Percentiles rank a stretch among this genome's conserved stretches.
phyloP scores from a whole-genome alignment of 2,329 filamentous ascomycete genomes.

The Thelonectria discophora region DNA sequence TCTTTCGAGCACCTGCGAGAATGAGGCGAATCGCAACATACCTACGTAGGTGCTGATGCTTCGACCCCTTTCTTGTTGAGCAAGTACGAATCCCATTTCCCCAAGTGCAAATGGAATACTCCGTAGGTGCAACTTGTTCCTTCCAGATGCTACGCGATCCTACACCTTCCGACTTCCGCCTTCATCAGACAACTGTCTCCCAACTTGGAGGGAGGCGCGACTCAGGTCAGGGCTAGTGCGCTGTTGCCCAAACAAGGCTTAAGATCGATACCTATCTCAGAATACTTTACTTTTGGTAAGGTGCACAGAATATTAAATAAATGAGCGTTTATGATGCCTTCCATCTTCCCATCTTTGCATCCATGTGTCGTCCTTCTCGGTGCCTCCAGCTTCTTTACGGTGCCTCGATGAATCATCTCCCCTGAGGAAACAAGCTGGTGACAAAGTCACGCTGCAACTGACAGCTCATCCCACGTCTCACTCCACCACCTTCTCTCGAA shows the following conservation, averaged over 20 bases:
- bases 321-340: neutral
- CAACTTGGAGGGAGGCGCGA: neutral
- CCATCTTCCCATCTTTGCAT: neutral
- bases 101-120: too few relatives aligned
- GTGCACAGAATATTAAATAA: too few relatives aligned
- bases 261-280: conserved; percentile 8
- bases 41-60: conserved; percentile 1
- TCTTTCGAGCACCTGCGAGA: conserved; percentile 12
- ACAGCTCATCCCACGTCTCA: neutral
- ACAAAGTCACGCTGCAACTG: neutral
- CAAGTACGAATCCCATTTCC: too few relatives aligned
- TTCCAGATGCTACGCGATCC: conserved; percentile 6
- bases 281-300: too few relatives aligned
- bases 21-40: conserved; percentile 23
- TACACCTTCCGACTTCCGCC: neutral
- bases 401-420: too few relatives aligned
- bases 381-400: too few relatives aligned
- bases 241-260: conserved; percentile 4
- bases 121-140: conserved; percentile 6
- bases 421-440: neutral
- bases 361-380: neutral
- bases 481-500: neutral
- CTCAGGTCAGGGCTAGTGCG: neutral
- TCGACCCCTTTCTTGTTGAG: neutral
- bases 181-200: neutral